Evolutionary conservation across 768 basidiomycete genomes (phyloP), one percentile per base, ranked within the genome.

Genomic region (Piloderma croceum): DNA sequence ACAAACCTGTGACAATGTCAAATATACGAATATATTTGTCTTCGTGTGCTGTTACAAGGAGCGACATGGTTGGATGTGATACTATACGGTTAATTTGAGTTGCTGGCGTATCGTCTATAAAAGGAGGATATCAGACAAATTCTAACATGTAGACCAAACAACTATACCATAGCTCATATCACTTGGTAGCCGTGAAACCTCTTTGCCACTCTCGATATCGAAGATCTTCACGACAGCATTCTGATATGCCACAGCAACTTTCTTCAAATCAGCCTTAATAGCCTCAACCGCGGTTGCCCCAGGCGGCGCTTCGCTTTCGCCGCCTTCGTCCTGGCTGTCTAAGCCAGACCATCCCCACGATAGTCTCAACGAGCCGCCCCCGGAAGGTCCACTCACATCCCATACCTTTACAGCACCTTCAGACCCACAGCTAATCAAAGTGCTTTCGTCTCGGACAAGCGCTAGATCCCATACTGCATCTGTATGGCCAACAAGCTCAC

Each of bases 391-490:
- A 51, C 78, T 77, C 36, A 90, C 83, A 51, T 91, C 89, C 93
- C 94, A 98, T 11, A 94, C 79, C 62, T 96, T 96, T 50, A 97
- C 84, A 0, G 77, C 65, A 15, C 93, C 93, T 58, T 98, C 94
- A 4, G 92, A 87, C 34, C 88, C 84, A 57, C 88, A 90, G 49
- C 86, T 89, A 41, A 94, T 87, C 31, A 98, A 72, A 6, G 84
- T 81, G 42, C 77, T 79, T 58, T 90, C 86, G 46, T 88, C 84
- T 40, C 87, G 74, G 20, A 90, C 77, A 17, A 94, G 76, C 7
- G 87, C 83, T 37, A 98, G 68, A 57, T 92, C 96, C 96, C 96
- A 99, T 19, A 97, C 86, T 5, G 90, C 90, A 57, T 99, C 93
- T 4, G 90, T 90, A 59, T 96, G 90, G 3, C 93, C 91, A 22